phyloP scores from a whole-genome alignment of 768 basidiomycete species.

The Lyophyllum decastes region DNA sequence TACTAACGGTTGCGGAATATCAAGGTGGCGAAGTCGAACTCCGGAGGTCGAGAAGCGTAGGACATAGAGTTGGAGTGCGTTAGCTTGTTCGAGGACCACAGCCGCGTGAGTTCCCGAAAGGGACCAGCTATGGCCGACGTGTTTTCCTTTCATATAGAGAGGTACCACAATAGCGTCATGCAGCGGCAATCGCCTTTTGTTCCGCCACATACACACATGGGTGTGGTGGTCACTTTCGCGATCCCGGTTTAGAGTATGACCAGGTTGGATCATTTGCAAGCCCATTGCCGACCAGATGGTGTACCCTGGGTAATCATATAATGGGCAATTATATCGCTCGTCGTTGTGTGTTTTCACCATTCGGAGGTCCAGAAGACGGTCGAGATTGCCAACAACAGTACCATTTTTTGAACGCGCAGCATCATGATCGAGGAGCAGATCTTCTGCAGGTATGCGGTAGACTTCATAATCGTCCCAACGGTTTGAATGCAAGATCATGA shows the following conservation, averaged over 20 bases:
- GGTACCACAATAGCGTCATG: not conserved
- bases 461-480: not conserved
- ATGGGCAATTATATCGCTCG: no score
- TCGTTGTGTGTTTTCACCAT: not conserved
- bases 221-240: not conserved
- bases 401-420: no score
- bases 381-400: not conserved
- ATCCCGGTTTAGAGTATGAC: no score
- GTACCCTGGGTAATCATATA: no score
- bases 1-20: not conserved
- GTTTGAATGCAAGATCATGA: not conserved
- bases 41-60: not conserved
- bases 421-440: not conserved
- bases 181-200: not conserved
- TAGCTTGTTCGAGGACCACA: not conserved
- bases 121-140: not conserved
- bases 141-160: not conserved
- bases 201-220: not conserved
- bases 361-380: not conserved
- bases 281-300: no score
- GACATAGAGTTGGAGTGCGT: not conserved
- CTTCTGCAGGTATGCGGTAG: not conserved
- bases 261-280: no score
- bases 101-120: not conserved
- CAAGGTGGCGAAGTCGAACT: not conserved